Evolutionary conservation across 345 rosid genomes (phyloP), one percentile per base, ranked within the genome.

Genomic region (Heritiera fomes): DNA sequence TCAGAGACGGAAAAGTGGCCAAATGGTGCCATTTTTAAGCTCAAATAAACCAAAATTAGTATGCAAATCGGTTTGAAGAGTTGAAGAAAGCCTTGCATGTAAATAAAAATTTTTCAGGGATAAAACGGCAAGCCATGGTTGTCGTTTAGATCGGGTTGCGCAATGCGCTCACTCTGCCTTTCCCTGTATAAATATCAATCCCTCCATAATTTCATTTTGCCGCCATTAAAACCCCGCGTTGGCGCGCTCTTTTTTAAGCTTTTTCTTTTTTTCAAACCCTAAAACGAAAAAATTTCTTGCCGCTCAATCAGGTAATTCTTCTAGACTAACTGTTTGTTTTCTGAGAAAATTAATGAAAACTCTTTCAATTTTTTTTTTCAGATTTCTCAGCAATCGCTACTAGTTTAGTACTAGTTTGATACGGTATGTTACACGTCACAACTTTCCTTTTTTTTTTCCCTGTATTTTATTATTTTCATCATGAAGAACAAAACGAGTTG

Each of bases 161-260:
- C 73, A 70, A 13, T 23, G n/a, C 73, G 38, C 41, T 47, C 74
- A 28, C 41, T 7, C 11, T 6, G 28, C 20, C 28, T 47, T 47
- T 28, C 41, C 60, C 8, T 12, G 0, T 2, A 3, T 3, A 14
- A 0, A 4, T 11, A 50, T 50, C 55, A 50, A 14, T 18, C 20
- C 73, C 58, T 28, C 73, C 41, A 49, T 49, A 6, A 70, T 13
- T 47, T 70, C 74, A 70, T 46, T 47, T 70, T 70, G 41, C 74
- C 74, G 74, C 74, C 74, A 70, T 23, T n/a, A 13, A 47, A 23
- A 13, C n/a, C 23, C 38, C 23, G 47, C 43, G 43, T 5, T 3
- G 43, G 6, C 56, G n/a, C 56, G 0, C 41, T 47, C n/a, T 30
- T 47, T 69, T 70, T 28, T 12, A 12, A 46, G 11, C n/a, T 10